A percentile compares a stretch with the other conserved stretches of the same genome.
Evolutionary conservation across 2,329 filamentous ascomycete genomes (phyloP).

Genomic region (Colletotrichum sansevieriae): DNA sequence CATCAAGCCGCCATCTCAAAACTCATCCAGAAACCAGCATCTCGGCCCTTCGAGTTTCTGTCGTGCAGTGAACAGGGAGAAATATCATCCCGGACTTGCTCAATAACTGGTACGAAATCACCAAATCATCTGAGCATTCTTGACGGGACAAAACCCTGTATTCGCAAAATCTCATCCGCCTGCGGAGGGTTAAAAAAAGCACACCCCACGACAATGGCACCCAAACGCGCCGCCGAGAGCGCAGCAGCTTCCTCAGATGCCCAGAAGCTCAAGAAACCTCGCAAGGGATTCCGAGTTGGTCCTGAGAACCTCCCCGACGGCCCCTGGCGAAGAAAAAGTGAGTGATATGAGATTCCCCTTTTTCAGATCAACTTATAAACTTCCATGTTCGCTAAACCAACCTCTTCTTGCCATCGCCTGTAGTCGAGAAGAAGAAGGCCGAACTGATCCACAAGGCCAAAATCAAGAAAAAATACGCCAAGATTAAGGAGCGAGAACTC

Average conservation of each 20-base stretch:
- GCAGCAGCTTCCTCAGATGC: constrained; percentile 48
- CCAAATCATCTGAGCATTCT: no score
- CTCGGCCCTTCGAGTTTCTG: no score
- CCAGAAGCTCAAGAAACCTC: constrained; percentile 63
- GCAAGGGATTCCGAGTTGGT: constrained; percentile 86
- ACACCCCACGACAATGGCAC: constrained; percentile 61
- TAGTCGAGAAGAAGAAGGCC: constrained; percentile 90
- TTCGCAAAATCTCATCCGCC: no score
- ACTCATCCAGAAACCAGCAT: no score
- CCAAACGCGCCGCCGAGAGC: constrained; percentile 66
- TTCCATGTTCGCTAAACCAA: constrained; percentile 2
- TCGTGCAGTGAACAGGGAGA: no score
- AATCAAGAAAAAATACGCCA: constrained; percentile 91
- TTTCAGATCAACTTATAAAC: neutral
- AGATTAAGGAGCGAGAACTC: constrained; percentile 77
- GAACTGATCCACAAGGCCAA: constrained; percentile 93
- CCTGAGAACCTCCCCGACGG: constrained; percentile 93
- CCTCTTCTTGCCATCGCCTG: no score
- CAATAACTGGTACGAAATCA: no score
- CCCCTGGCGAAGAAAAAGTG: constrained; percentile 83
- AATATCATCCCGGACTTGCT: no score
- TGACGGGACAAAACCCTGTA: no score
- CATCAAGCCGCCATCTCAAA: no score
- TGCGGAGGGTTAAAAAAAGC: no score
- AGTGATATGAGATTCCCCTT: constrained; percentile 32